Percentiles rank a stretch among this genome's conserved stretches.
phyloP scores from a whole-genome alignment of 2,329 filamentous ascomycete genomes.

The Reticulascus tulasneorum region DNA sequence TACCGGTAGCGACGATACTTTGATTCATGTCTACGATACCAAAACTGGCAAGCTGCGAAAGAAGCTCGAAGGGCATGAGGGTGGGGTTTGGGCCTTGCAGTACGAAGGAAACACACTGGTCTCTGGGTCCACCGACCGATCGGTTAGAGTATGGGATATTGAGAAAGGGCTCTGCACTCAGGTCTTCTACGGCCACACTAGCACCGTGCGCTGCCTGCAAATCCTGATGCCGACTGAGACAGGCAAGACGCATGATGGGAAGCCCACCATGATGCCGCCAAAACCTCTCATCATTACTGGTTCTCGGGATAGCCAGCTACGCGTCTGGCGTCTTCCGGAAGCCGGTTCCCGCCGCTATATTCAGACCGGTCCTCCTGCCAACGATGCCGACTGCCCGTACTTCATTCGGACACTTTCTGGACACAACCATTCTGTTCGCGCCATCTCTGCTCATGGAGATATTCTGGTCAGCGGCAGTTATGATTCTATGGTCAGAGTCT shows the following conservation, averaged over 20 bases:
- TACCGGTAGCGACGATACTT: slow-evolving; percentile 93
- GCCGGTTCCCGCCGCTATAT: slow-evolving; percentile 73
- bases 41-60: slow-evolving; percentile 83
- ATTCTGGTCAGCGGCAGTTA: slow-evolving; percentile 97
- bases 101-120: slow-evolving; percentile 94
- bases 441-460: slow-evolving; percentile 91
- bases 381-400: slow-evolving; percentile 82
- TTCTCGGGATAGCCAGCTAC: slow-evolving; percentile 87
- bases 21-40: slow-evolving; percentile 97
- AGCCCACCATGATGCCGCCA: slow-evolving; percentile 82
- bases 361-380: slow-evolving; percentile 71
- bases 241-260: slow-evolving; percentile 66
- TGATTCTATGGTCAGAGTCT: slow-evolving; percentile 90
- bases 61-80: slow-evolving; percentile 88
- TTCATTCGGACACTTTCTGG: slow-evolving; percentile 84
- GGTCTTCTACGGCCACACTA: slow-evolving; percentile 95
- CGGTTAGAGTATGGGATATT: slow-evolving; percentile 99
- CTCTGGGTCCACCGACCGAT: slow-evolving; percentile 92
- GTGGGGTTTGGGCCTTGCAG: slow-evolving; percentile 94
- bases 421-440: slow-evolving; percentile 89
- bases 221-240: slow-evolving; percentile 85
- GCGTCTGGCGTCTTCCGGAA: slow-evolving; percentile 90
- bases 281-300: slow-evolving; percentile 96
- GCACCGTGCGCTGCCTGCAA: slow-evolving; percentile 91
- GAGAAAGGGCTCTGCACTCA: slow-evolving; percentile 89